Conservation (phyloP, 2,329 filamentous ascomycete species). For the Sclerotiophoma versabilis region DNA sequence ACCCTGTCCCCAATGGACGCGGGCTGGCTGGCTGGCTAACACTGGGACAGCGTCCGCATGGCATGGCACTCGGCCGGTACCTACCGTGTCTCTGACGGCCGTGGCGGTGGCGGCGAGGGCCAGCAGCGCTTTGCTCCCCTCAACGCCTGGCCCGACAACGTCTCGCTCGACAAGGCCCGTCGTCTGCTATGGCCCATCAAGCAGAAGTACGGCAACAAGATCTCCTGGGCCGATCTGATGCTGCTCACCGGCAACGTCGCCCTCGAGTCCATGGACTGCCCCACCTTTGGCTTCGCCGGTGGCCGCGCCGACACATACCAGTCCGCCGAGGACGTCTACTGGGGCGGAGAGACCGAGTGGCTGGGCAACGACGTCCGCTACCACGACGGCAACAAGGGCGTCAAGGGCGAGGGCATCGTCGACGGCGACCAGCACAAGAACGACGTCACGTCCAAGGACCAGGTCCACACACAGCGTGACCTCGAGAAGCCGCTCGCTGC, state of each 20-base stretch:
- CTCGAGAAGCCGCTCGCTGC: conserved; percentile 73
- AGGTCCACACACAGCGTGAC: conserved; percentile 62
- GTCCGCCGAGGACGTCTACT: conserved; percentile 78
- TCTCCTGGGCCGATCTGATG: conserved; percentile 79
- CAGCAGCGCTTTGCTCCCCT: conserved; percentile 83
- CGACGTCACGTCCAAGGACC: conserved; percentile 30
- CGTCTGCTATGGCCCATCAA: conserved; percentile 82
- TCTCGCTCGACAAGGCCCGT: conserved; percentile 79
- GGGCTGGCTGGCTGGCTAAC: conserved; percentile 14
- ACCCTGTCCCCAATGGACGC: not conserved
- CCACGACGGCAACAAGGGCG: conserved; percentile 57
- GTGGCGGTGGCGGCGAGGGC: conserved; percentile 75
- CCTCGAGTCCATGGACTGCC: conserved; percentile 77
- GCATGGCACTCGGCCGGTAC: conserved; percentile 83
- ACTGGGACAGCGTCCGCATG: conserved; percentile 65
- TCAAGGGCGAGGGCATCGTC: conserved; percentile 49
- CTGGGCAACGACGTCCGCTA: conserved; percentile 78
- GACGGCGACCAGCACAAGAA: conserved; percentile 44
- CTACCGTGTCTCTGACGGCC: conserved; percentile 77
- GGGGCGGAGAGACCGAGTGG: conserved; percentile 78
- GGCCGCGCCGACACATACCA: conserved; percentile 77
- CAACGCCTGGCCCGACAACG: conserved; percentile 84
- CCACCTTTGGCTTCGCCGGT: conserved; percentile 75
- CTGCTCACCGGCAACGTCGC: conserved; percentile 78
- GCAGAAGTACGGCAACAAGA: conserved; percentile 84